Conservation (phyloP, 495 filamentous ascomycete genomes). For the Aspergillus wentii region DNA sequence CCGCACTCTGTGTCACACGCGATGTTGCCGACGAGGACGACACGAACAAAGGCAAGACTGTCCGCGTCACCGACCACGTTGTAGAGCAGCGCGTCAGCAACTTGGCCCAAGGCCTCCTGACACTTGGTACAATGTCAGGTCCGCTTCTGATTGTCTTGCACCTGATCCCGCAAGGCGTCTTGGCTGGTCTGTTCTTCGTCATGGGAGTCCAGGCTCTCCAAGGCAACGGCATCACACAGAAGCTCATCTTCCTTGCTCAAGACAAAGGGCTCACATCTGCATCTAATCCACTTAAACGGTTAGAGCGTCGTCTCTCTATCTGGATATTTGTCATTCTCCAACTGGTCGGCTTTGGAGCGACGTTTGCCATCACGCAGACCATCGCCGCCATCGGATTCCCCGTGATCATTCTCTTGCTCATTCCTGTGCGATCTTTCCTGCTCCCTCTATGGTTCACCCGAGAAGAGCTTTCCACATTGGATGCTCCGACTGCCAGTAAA, state of each 20-base stretch:
- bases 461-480: constrained; percentile 66
- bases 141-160: constrained; percentile 79
- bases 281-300: constrained; percentile 59
- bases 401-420: constrained; percentile 73
- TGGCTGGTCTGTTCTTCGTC: constrained; percentile 91
- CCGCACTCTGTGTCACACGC: constrained; percentile 70
- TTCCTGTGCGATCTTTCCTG: constrained; percentile 72
- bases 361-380: constrained; percentile 94
- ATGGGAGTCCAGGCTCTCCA: constrained; percentile 84
- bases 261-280: constrained; percentile 61
- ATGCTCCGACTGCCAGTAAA: constrained; percentile 74
- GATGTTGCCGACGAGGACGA: constrained; percentile 54
- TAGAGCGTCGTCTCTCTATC: constrained; percentile 57
- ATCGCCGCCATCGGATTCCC: constrained; percentile 94
- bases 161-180: constrained; percentile 80
- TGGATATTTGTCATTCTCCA: constrained; percentile 78
- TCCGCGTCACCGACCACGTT: constrained; percentile 63
- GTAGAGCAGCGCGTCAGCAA: constrained; percentile 91
- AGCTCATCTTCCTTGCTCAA: constrained; percentile 68
- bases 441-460: constrained; percentile 64
- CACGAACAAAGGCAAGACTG: constrained; percentile 56
- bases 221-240: constrained; percentile 77
- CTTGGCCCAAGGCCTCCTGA: constrained; percentile 75
- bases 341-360: constrained; percentile 74
- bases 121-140: constrained; percentile 82